phyloP scores from a whole-genome alignment of 176 grass and related monocot species.

The Eragrostis nindensis region DNA sequence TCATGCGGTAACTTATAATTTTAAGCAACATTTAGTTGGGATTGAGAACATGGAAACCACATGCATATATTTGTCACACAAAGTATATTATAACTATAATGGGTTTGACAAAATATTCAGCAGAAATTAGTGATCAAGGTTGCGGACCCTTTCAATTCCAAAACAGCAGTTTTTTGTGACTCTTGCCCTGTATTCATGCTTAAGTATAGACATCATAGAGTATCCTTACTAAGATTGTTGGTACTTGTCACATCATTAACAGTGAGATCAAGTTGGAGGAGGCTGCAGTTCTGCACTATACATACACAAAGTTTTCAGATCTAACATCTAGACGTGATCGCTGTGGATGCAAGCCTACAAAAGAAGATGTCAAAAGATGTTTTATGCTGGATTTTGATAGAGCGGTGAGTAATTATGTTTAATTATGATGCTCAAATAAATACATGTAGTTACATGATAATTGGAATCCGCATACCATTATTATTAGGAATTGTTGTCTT shows the following conservation, averaged over 20 bases:
- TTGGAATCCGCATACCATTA: background rate
- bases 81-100: background rate
- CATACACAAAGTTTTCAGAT: conserved; percentile 96
- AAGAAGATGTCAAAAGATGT: conserved; percentile 96
- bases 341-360: conserved; percentile 95
- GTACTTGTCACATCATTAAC: background rate
- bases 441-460: background rate
- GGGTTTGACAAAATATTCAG: too few species aligned
- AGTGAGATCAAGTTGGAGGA: conserved; percentile 96
- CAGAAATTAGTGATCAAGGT: background rate
- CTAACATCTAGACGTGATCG: conserved; percentile 96
- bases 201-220: background rate
- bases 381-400: conserved; percentile 99
- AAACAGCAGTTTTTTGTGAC: background rate
- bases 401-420: conserved; percentile 63
- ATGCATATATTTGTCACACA: background rate
- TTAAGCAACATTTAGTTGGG: background rate
- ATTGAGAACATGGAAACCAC: conserved; percentile 1
- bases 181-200: background rate
- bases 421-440: conserved; percentile 25
- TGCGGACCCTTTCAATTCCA: background rate
- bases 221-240: conserved; percentile 27
- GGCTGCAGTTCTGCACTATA: conserved; percentile 96
- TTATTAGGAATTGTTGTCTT: background rate
- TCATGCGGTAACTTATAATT: background rate